phyloP scores from a whole-genome alignment of 208 protist species.

The Borovskyia barvae region DNA sequence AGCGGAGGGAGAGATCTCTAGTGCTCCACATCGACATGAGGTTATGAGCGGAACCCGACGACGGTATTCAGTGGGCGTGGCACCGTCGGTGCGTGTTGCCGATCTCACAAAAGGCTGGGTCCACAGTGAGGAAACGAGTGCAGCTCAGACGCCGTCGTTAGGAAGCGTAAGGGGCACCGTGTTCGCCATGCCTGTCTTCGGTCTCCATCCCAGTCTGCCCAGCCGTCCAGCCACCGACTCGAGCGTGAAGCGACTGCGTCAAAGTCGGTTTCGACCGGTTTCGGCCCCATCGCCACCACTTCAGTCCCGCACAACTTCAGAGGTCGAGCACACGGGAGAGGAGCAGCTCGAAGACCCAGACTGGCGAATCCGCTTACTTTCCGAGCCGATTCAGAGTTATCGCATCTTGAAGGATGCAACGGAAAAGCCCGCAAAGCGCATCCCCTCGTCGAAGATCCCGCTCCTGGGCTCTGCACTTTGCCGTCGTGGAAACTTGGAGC shows the following conservation, averaged over 20 bases:
- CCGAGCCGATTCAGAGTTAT: slow-evolving; percentile 53
- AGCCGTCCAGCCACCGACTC: background rate
- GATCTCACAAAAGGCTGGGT: slow-evolving; percentile 14
- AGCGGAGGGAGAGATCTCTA: too few species aligned
- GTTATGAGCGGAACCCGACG: background rate
- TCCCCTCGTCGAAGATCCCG: background rate
- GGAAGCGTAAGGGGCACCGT: too few species aligned
- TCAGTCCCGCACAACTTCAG: background rate
- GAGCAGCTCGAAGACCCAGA: background rate
- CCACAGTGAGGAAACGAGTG: background rate
- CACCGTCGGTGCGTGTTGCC: background rate
- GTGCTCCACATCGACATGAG: background rate
- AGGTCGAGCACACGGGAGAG: too few species aligned
- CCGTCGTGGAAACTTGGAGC: slow-evolving; percentile 20
- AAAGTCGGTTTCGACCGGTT: slow-evolving; percentile 7
- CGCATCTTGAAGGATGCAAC: slow-evolving; percentile 26
- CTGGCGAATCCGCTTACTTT: slow-evolving; percentile 9
- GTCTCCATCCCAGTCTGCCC: background rate
- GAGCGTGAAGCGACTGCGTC: slow-evolving; percentile 12
- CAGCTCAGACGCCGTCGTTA: background rate
- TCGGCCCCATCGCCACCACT: background rate
- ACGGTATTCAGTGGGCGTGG: background rate
- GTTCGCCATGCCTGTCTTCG: background rate
- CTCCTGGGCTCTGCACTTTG: background rate
- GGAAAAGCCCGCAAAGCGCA: background rate